Evolutionary conservation across 306 rosid species (phyloP).

Genomic region (Pyrus betulifolia): DNA sequence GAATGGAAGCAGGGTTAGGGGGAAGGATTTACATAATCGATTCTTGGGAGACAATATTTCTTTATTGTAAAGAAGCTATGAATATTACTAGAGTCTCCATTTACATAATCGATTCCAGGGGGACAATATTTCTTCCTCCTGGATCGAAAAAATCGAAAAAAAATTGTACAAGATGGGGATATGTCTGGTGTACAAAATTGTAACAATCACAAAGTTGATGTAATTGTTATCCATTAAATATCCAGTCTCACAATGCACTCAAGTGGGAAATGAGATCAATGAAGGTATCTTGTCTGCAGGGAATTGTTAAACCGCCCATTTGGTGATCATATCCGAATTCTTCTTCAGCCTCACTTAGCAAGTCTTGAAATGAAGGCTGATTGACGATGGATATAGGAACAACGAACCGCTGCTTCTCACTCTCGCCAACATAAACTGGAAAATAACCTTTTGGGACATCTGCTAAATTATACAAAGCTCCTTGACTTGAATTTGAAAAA

Average conservation of each 20-base stretch:
- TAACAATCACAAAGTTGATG: background rate
- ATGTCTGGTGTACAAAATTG: background rate
- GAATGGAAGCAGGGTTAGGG: too few species aligned
- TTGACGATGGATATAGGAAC: slow-evolving; percentile 20
- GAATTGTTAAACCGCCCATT: background rate
- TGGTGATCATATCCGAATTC: background rate
- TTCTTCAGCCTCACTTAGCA: slow-evolving; percentile 5
- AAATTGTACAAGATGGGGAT: background rate
- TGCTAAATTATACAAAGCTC: background rate
- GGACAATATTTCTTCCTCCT: background rate
- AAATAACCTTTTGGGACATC: slow-evolving; percentile 38
- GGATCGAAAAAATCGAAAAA: background rate
- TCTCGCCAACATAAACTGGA: slow-evolving; percentile 43
- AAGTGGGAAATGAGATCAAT: slow-evolving; percentile 22
- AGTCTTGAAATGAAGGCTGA: slow-evolving; percentile 15
- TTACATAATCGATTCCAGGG: background rate
- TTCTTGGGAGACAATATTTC: background rate
- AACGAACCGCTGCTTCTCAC: slow-evolving; percentile 20
- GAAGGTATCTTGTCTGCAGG: slow-evolving; percentile 18
- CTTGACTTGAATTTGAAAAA: background rate
- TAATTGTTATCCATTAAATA: background rate
- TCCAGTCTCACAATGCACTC: background rate
- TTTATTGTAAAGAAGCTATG: too few species aligned
- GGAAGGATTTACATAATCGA: too few species aligned
- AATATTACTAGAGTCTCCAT: background rate